Conservation (phyloP, 495 filamentous ascomycete species). For the Aspergillus nidulans region DNA sequence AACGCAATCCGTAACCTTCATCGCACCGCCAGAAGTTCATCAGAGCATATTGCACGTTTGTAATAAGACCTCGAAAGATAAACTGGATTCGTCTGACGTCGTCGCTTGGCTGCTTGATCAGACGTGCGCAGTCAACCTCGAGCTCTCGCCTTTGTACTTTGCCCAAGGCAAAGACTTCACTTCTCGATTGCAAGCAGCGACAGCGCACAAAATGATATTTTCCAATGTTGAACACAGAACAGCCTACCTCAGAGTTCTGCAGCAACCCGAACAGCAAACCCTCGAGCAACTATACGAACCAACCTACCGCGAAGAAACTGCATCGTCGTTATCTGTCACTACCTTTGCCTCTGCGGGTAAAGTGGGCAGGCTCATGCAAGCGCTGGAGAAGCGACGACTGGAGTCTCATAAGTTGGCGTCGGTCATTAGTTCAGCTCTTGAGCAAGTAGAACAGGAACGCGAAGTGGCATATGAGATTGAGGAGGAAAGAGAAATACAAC, state of each 20-base stretch:
- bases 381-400: constrained; percentile 19
- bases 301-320: constrained; percentile 37
- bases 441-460: constrained; percentile 51
- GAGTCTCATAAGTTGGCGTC: constrained; percentile 1
- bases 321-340: not conserved
- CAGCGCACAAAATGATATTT: constrained; percentile 27
- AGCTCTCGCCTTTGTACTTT: constrained; percentile 51
- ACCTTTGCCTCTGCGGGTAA: constrained; percentile 15
- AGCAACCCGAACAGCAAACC: not conserved
- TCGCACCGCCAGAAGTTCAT: constrained; percentile 51
- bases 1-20: constrained; percentile 59
- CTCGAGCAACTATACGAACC: not conserved
- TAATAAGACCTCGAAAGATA: constrained; percentile 2
- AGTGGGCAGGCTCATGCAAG: not conserved
- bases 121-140: constrained; percentile 52
- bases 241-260: not conserved
- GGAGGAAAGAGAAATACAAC: constrained; percentile 36
- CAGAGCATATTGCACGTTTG: constrained; percentile 41
- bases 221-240: constrained; percentile 12
- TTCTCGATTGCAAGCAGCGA: constrained; percentile 22
- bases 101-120: constrained; percentile 58
- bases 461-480: constrained; percentile 28
- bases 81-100: constrained; percentile 43
- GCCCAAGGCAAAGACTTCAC: constrained; percentile 57
- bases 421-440: constrained; percentile 28